These are phyloP conservation scores for Inosperma sp. DNA, from an alignment of 768 basidiomycete genomes.

Conservation along the genomic window DNA sequence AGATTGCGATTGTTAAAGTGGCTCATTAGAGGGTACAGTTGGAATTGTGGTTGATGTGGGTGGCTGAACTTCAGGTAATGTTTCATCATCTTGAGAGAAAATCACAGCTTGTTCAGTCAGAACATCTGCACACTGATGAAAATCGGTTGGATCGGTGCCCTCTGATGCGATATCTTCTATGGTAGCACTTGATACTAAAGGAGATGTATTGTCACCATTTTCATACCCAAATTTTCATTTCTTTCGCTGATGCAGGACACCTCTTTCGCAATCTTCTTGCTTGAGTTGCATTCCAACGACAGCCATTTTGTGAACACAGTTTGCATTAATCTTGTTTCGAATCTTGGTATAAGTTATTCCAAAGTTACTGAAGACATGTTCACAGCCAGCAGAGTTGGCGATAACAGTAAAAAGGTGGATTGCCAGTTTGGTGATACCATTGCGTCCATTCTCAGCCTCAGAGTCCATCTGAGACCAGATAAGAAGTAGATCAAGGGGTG, in stretches of 20 bases:
- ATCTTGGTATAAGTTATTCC: constrained; percentile 26
- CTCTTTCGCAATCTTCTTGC: not conserved
- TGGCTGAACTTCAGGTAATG: no score
- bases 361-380: constrained; percentile 26
- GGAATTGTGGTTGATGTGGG: no score
- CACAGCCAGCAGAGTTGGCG: constrained; percentile 27
- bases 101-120: no score
- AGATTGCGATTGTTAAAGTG: no score
- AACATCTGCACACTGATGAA: no score
- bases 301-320: constrained; percentile 5
- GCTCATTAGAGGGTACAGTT: no score
- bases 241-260: not conserved
- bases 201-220: no score
- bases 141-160: no score
- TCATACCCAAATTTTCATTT: not conserved
- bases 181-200: no score
- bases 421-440: constrained; percentile 14
- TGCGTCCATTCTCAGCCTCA: not conserved
- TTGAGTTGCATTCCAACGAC: not conserved
- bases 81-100: no score
- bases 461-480: constrained; percentile 2
- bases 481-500: no score
- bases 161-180: no score
- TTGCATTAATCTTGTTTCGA: constrained; percentile 14
- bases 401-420: constrained; percentile 23